Percentiles rank a stretch among this genome's conserved stretches.
phyloP scores from a whole-genome alignment of 1,284 basidiomycete genomes.

The Neolentinus lepideus region DNA sequence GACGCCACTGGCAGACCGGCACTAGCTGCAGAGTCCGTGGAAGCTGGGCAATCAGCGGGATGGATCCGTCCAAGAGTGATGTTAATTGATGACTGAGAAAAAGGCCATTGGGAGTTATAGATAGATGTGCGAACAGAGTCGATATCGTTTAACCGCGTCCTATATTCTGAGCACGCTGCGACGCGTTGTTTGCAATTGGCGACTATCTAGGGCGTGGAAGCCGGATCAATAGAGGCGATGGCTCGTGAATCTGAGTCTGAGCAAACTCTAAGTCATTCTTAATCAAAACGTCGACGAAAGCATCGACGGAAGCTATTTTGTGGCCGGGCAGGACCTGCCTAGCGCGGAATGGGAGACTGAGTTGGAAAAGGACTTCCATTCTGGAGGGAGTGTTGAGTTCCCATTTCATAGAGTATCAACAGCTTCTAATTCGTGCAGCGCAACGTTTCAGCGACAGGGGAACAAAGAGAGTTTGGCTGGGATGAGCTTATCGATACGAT shows the following conservation, averaged over 20 bases:
- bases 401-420: background rate
- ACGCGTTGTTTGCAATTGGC: background rate
- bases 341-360: background rate
- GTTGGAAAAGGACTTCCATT: background rate
- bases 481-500: background rate
- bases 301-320: too few relatives aligned
- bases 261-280: background rate
- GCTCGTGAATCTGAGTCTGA: background rate
- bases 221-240: background rate
- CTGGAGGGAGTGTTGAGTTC: background rate
- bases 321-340: background rate
- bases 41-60: background rate
- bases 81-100: background rate
- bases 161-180: background rate
- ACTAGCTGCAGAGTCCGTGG: background rate
- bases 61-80: background rate
- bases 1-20: too few relatives aligned
- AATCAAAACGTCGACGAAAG: background rate
- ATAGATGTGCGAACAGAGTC: background rate
- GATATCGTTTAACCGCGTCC: background rate
- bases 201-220: background rate
- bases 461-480: background rate
- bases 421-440: background rate
- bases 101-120: background rate
- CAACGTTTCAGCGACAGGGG: slow-evolving; percentile 1